Percentiles rank a stretch among this genome's conserved stretches.
Evolutionary conservation across 2,329 filamentous ascomycete genomes (phyloP).

Genomic region (Ceratocystis cubensis): DNA sequence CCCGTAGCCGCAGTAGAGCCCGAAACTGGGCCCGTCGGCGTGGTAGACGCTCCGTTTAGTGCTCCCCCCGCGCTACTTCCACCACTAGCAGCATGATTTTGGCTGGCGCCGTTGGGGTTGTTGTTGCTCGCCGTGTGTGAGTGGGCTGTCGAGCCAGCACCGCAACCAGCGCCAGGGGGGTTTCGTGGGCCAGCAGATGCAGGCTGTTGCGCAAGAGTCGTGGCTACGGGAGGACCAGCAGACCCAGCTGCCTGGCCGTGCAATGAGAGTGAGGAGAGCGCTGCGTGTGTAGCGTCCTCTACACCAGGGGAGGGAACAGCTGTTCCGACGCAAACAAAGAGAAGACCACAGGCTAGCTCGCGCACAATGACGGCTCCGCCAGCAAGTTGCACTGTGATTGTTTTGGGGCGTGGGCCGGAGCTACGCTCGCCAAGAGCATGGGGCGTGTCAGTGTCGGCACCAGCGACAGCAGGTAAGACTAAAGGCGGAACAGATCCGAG

Average conservation of each 20-base stretch:
- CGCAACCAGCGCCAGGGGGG: not conserved
- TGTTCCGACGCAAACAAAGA: slow-evolving; percentile 49
- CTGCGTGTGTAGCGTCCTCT: slow-evolving; percentile 9
- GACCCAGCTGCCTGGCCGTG: slow-evolving; percentile 1
- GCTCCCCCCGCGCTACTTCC: not conserved
- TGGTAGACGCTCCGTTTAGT: not conserved
- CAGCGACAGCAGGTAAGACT: not conserved
- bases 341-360: slow-evolving; percentile 43
- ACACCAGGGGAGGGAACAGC: slow-evolving; percentile 24
- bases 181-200: not conserved
- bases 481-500: too few relatives aligned
- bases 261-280: slow-evolving; percentile 15
- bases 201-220: not conserved
- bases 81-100: not conserved
- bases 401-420: slow-evolving; percentile 23
- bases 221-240: not conserved
- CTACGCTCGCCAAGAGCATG: not conserved
- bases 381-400: slow-evolving; percentile 47
- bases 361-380: slow-evolving; percentile 48
- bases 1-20: slow-evolving; percentile 10
- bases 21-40: slow-evolving; percentile 16
- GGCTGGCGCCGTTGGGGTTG: not conserved
- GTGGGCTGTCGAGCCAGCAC: not conserved
- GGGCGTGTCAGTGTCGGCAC: not conserved
- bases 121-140: not conserved